Evolutionary conservation across 106 monocot genomes (phyloP).

Genomic region (Allium sativum): DNA sequence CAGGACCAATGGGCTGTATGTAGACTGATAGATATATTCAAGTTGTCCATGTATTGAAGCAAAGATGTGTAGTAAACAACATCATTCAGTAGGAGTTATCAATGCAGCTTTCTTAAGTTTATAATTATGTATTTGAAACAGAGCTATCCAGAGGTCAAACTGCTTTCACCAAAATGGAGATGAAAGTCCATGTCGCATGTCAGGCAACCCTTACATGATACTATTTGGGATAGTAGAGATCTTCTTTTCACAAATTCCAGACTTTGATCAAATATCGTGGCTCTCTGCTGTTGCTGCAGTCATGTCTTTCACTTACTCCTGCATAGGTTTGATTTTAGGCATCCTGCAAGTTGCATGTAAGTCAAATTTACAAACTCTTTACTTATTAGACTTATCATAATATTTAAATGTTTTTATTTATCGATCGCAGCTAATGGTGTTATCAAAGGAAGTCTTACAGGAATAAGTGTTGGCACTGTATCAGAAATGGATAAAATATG

Average conservation of each 20-base stretch:
- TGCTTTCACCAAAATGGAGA: slow-evolving; percentile 27
- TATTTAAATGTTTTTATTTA: neutral
- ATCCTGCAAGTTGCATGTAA: slow-evolving; percentile 20
- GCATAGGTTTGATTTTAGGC: slow-evolving; percentile 36
- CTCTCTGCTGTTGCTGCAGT: slow-evolving; percentile 37
- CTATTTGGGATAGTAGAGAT: slow-evolving; percentile 26
- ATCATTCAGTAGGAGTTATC: no score
- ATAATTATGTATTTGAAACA: slow-evolving; percentile 3
- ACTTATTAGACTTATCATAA: neutral
- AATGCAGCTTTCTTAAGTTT: neutral
- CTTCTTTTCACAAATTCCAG: slow-evolving; percentile 32
- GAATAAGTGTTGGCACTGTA: slow-evolving; percentile 42
- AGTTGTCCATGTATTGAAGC: no score
- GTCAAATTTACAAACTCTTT: neutral
- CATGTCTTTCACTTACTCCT: slow-evolving; percentile 45
- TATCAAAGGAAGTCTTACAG: slow-evolving; percentile 56
- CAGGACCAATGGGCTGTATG: no score
- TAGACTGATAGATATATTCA: no score
- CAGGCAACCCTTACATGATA: slow-evolving; percentile 41
- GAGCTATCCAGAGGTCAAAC: slow-evolving; percentile 24
- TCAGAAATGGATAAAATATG: slow-evolving; percentile 56
- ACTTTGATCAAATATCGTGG: slow-evolving; percentile 42
- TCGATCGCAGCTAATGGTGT: slow-evolving; percentile 27
- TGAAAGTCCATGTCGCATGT: slow-evolving; percentile 17
- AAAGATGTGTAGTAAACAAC: no score